phyloP scores from a whole-genome alignment of 1,284 basidiomycete species.

The Austroboletus niveus region DNA sequence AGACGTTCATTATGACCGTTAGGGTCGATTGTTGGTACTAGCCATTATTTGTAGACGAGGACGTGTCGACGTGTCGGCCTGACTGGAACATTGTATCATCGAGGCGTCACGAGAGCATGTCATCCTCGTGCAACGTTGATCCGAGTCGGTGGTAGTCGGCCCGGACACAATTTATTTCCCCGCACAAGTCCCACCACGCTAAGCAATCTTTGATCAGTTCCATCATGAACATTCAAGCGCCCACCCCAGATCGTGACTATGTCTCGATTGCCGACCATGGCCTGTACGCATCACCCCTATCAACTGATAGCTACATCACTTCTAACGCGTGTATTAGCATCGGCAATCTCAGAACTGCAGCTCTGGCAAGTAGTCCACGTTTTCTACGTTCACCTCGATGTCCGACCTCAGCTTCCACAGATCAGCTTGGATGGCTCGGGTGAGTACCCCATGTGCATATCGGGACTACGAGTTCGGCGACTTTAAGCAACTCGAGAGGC shows the following conservation, averaged over 20 bases:
- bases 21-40: too few relatives aligned
- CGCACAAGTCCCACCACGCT: constrained; percentile 1
- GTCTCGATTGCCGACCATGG: constrained; percentile 69
- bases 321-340: constrained; percentile 45
- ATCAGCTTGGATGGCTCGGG: constrained; percentile 79
- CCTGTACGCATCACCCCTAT: constrained; percentile 47
- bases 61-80: too few relatives aligned
- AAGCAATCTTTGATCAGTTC: not conserved
- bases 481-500: not conserved
- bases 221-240: constrained; percentile 38
- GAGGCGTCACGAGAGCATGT: too few relatives aligned
- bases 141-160: not conserved
- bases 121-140: too few relatives aligned
- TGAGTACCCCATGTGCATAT: constrained; percentile 35
- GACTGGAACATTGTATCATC: too few relatives aligned
- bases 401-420: constrained; percentile 29
- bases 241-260: constrained; percentile 47
- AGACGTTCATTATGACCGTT: too few relatives aligned
- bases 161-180: constrained; percentile 4
- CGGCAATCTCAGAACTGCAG: constrained; percentile 78
- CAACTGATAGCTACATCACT: too few relatives aligned
- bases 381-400: not conserved
- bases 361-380: constrained; percentile 46
- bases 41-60: too few relatives aligned
- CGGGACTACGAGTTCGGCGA: not conserved